Base-by-base conservation (phyloP, 1,284 basidiomycete genomes). In the Trichosporon asahii region DNA sequence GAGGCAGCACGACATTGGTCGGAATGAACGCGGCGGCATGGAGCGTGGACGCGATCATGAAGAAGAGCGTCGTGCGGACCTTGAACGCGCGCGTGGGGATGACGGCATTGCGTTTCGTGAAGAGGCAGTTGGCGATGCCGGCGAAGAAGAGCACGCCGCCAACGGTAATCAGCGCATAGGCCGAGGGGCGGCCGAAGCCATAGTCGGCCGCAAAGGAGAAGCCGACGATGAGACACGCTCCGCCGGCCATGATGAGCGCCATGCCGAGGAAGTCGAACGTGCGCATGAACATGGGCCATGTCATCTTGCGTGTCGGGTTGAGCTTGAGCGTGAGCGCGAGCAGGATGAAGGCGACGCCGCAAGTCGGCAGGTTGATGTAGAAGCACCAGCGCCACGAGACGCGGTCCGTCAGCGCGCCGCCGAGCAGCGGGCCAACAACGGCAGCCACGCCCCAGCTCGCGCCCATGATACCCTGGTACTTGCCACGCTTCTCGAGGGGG, bases 261-360 rank as follows among this genome's bases (percentile, higher is more conserved):
- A 80, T 70, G 29, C 81, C 83, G 8, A 78, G 2, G 64, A 81
- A 84, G 68, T 84, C 83, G 53, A 84, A 84, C 0, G 80, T 79
- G 15, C 61, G n/a, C 25, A 65, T 63, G 31, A 83, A 72, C 40
- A 80, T 71, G 1, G 68, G 67, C 23, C 70, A 70, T 1, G 67
- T 70, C 27, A n/a, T 53, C 12, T 27, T 49, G 31, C 44, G 44
- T 12, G 69, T 67, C 40, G 84, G 81, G 72, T 95, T 93, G 44
- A 97, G 86, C 75, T 94, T 90, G 61, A 97, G 88, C 84, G 90
- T 92, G 79, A 91, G 88, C 78, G 92, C 90, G 8, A 96, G 84
- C 37, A 93, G 79, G 3, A 82, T 82, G 27, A 89, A 88, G 2
- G 93, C 92, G 49, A 92, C 76, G 9, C 74, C 82, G 37, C 78